Conservation (phyloP, 2,329 filamentous ascomycete species). For the Cyphellophora attinorum region DNA sequence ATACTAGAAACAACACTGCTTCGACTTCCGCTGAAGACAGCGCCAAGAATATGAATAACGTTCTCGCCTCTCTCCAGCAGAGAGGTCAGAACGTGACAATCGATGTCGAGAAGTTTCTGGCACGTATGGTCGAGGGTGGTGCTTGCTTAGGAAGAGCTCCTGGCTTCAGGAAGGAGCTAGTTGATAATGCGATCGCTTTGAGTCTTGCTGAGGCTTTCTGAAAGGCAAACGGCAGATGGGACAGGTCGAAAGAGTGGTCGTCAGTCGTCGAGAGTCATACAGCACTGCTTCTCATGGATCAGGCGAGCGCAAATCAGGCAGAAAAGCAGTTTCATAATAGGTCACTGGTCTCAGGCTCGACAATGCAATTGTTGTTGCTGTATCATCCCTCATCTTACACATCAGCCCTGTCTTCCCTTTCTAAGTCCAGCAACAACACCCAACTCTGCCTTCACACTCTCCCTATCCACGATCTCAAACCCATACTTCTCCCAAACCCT, state of each 20-base stretch:
- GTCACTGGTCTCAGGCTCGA: not conserved
- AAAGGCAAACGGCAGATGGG: not conserved
- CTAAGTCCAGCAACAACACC: not conserved
- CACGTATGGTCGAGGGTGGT: constrained; percentile 20
- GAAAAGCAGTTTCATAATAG: too few relatives aligned
- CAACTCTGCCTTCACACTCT: not conserved
- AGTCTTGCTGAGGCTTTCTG: constrained; percentile 13
- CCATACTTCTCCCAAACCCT: not conserved
- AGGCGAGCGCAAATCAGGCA: too few relatives aligned
- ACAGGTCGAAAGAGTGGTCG: too few relatives aligned
- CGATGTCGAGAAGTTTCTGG: constrained; percentile 15
- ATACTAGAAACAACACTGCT: not conserved
- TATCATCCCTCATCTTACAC: too few relatives aligned
- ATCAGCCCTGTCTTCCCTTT: not conserved
- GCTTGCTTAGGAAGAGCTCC: constrained; percentile 26
- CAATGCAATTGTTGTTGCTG: not conserved
- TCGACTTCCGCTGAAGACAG: too few relatives aligned
- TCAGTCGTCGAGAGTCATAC: too few relatives aligned
- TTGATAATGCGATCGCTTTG: constrained; percentile 23
- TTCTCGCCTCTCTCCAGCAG: not conserved
- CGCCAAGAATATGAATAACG: too few relatives aligned
- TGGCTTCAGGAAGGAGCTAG: constrained; percentile 23
- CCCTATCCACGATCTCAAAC: not conserved
- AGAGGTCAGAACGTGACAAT: constrained; percentile 8
- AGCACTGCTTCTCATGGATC: too few relatives aligned